These are phyloP conservation scores for Crocinoboletus sp. DNA, from an alignment of 1,284 basidiomycete genomes.

Conservation along the genomic window DNA sequence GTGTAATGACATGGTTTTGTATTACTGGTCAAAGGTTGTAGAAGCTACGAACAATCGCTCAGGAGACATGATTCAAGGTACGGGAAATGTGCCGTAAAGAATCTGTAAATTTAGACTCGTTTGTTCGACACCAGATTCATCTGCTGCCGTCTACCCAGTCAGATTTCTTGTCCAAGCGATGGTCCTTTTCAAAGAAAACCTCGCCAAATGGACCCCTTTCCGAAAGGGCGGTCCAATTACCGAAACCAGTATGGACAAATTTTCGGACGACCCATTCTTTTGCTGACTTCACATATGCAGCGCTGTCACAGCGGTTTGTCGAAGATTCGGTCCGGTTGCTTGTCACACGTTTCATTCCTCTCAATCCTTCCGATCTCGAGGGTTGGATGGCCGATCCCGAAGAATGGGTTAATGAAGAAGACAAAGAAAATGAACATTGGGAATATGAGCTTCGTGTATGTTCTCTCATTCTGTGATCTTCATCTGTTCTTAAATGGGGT, in stretches of 20 bases:
- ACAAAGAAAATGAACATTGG: constrained; percentile 85
- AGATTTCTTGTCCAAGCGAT: constrained; percentile 83
- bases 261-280: neutral
- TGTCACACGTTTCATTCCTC: constrained; percentile 77
- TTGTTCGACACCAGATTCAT: constrained; percentile 39
- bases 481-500: constrained; percentile 4
- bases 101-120: neutral
- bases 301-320: constrained; percentile 71
- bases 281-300: constrained; percentile 38
- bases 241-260: constrained; percentile 45
- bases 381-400: constrained; percentile 82
- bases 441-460: constrained; percentile 78
- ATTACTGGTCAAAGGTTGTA: constrained; percentile 74
- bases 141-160: constrained; percentile 60
- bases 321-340: constrained; percentile 74
- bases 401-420: constrained; percentile 85
- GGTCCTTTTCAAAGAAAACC: constrained; percentile 83
- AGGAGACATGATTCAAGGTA: constrained; percentile 54
- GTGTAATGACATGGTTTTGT: constrained; percentile 64
- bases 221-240: constrained; percentile 58
- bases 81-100: neutral
- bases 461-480: constrained; percentile 3
- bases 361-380: constrained; percentile 75
- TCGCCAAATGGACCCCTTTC: constrained; percentile 65
- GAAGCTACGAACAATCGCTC: constrained; percentile 53